A percentile compares a stretch with the other conserved stretches of the same genome.
These are phyloP conservation scores for Fagopyrum tataricum DNA, from an alignment of 148 eudicot genomes.

Conservation along the genomic window DNA sequence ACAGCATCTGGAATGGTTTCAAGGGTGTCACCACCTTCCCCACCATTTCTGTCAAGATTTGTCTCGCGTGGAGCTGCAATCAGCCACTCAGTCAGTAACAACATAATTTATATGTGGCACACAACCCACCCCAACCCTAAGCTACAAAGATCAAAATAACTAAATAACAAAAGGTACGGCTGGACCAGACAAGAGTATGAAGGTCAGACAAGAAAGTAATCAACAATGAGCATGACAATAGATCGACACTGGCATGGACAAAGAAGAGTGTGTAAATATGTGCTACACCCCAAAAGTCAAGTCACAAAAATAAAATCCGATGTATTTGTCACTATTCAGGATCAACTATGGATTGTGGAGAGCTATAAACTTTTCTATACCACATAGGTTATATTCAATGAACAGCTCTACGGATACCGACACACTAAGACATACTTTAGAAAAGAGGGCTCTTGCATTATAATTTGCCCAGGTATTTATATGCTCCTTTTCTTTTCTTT, in stretches of 20 bases:
- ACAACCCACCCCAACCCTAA: neutral
- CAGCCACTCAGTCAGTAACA: too few relatives aligned
- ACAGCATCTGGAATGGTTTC: constrained; percentile 94
- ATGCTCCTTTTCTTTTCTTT: too few relatives aligned
- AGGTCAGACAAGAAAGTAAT: too few relatives aligned
- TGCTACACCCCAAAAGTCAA: neutral
- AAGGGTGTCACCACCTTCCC: constrained; percentile 61
- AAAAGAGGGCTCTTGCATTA: neutral
- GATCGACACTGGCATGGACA: too few relatives aligned
- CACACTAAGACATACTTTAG: neutral
- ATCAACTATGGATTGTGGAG: too few relatives aligned
- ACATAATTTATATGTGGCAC: too few relatives aligned
- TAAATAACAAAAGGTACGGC: neutral
- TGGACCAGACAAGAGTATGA: too few relatives aligned
- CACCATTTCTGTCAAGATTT: constrained; percentile 34
- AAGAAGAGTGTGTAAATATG: neutral
- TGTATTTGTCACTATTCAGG: neutral
- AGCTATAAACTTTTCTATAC: neutral
- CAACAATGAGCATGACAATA: too few relatives aligned
- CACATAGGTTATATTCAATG: neutral
- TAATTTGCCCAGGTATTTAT: neutral
- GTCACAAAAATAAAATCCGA: neutral
- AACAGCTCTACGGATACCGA: neutral
- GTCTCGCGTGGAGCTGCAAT: constrained; percentile 45
- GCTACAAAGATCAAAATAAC: neutral